Conservation (phyloP, 306 rosid species). For the Aeschynomene evenia region DNA sequence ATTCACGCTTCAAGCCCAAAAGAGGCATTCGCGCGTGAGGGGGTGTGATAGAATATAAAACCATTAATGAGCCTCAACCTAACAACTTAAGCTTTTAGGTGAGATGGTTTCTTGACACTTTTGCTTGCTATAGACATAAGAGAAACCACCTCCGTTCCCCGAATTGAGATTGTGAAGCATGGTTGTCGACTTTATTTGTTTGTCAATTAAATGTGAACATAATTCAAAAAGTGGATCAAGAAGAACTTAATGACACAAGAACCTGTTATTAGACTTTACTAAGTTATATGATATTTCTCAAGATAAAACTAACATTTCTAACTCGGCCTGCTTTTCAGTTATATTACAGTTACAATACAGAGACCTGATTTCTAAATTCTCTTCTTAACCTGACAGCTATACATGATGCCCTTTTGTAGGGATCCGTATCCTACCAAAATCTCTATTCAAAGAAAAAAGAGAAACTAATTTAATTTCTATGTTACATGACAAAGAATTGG, state of each 20-base stretch:
- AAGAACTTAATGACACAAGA: slow-evolving; percentile 20
- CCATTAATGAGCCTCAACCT: no score
- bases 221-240: neutral
- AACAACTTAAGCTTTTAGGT: no score
- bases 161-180: no score
- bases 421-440: slow-evolving; percentile 62
- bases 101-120: no score
- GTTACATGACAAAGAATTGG: slow-evolving; percentile 64
- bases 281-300: slow-evolving; percentile 26
- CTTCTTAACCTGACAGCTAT: slow-evolving; percentile 63
- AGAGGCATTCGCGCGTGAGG: no score
- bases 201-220: slow-evolving; percentile 10
- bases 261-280: slow-evolving; percentile 33
- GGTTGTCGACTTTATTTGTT: no score
- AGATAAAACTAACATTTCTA: slow-evolving; percentile 40
- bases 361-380: slow-evolving; percentile 55
- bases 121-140: no score
- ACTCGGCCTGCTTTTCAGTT: slow-evolving; percentile 41
- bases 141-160: neutral
- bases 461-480: slow-evolving; percentile 54
- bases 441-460: slow-evolving; percentile 28
- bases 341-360: slow-evolving; percentile 56
- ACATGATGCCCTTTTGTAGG: slow-evolving; percentile 45
- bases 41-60: no score
- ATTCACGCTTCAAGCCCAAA: no score